Evolutionary conservation across 441 rosid genomes (phyloP), one percentile per base, ranked within the genome.

Genomic region (Geranium incanum): DNA sequence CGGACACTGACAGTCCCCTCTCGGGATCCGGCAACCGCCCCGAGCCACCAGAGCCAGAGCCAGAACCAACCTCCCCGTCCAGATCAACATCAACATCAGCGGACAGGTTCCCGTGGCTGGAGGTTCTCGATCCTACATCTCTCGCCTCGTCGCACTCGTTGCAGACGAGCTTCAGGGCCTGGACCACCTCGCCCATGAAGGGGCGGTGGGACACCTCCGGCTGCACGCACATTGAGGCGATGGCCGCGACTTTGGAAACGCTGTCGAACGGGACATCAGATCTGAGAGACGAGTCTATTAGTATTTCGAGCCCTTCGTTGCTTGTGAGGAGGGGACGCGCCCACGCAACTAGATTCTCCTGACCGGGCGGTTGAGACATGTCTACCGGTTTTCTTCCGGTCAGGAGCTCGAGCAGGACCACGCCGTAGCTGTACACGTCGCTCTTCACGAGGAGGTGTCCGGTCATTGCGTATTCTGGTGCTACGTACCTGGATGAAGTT

Each of bases 381-480:
- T 91, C 97, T 6, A 92, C 93, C 0, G 99, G 97, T 77, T 90
- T 95, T 76, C 90, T 78, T 39, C 99, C 97, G 0, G 89, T 82
- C 66, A 95, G 82, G 72, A 95, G 97, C 89, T 95, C 99, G 0
- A 95, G 90, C 76, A 95, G 93, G 75, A 95, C 99, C 3, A 95
- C 99, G 39, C 99, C 99, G 12, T 95, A 95, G 79, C 99, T 95
- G 75, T 92, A 95, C 45, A 95, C 99, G 65, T 95, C 99, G 12
- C 99, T 95, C 82, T 92, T 95, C 70, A 92, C 99, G 5, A 93
- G 87, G 74, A 93, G 97, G 84, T 93, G 98, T n/a, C 97, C 98
- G 0, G 98, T 93, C 98, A 93, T 93, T 57, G 98, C 98, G 71
- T 93, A 93, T 78, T 93, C 98, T 0, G 98, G 97, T 8, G 98